These are phyloP conservation scores for Meyerozyma athensensis DNA, from an alignment of 1,139 yeast genomes.

Conservation along the genomic window DNA sequence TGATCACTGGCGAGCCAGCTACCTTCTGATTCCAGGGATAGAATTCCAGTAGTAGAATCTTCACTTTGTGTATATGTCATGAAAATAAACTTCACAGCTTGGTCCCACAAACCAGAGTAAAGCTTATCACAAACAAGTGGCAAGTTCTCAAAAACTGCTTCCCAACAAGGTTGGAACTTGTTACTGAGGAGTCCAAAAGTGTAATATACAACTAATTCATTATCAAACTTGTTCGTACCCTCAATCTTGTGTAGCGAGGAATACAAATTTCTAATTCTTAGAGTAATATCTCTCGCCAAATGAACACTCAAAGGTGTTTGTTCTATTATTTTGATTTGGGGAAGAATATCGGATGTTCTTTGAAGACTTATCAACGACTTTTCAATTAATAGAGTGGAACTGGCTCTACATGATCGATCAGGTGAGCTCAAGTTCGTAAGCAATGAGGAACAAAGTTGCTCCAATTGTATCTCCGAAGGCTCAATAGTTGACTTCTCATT, in stretches of 20 bases:
- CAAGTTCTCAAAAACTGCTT: constrained; percentile 60
- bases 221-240: constrained; percentile 27
- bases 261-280: constrained; percentile 64
- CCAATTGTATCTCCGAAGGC: background rate
- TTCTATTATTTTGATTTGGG: constrained; percentile 56
- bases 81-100: background rate
- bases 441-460: constrained; percentile 6
- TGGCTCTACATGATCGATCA: constrained; percentile 42
- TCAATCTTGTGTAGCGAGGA: constrained; percentile 40
- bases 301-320: constrained; percentile 64
- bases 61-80: constrained; percentile 16
- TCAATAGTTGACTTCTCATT: background rate
- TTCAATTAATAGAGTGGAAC: constrained; percentile 39
- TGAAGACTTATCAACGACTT: constrained; percentile 22
- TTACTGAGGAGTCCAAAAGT: constrained; percentile 68
- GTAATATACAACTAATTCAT: constrained; percentile 25
- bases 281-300: constrained; percentile 71
- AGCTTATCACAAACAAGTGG: constrained; percentile 21
- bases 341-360: constrained; percentile 26
- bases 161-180: constrained; percentile 84
- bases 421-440: constrained; percentile 41
- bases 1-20: constrained; percentile 30
- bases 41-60: constrained; percentile 22
- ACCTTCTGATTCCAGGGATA: constrained; percentile 15
- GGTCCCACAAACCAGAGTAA: constrained; percentile 1